These are phyloP conservation scores for Chaetoceros muelleri DNA, from an alignment of 108 stramenopile genomes.

Conservation along the genomic window DNA sequence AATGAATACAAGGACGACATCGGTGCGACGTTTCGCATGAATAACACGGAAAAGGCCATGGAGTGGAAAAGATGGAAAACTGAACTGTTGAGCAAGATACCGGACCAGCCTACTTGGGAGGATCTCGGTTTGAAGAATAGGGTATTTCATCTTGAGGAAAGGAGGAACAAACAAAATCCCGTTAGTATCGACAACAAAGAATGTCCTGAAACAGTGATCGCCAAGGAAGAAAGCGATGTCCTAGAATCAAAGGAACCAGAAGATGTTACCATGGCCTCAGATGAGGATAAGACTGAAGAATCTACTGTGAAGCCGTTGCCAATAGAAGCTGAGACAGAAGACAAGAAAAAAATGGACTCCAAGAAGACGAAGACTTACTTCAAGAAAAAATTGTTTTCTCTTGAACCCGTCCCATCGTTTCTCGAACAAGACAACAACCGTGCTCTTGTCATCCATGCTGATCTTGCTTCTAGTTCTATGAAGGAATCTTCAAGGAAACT, in stretches of 20 bases:
- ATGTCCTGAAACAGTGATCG: not conserved
- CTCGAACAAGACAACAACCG: constrained; percentile 51
- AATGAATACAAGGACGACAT: constrained; percentile 22
- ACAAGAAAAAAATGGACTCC: constrained; percentile 7
- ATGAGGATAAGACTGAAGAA: not conserved
- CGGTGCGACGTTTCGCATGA: constrained; percentile 20
- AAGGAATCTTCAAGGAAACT: constrained; percentile 16
- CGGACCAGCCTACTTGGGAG: constrained; percentile 57
- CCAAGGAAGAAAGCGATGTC: not conserved
- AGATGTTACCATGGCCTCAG: not conserved
- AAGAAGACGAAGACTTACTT: constrained; percentile 3
- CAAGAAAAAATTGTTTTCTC: constrained; percentile 39
- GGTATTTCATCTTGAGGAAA: constrained; percentile 50
- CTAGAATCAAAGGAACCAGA: not conserved
- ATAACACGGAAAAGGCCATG: constrained; percentile 26
- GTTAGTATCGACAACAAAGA: not conserved
- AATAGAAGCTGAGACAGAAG: constrained; percentile 4
- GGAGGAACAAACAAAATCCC: constrained; percentile 22
- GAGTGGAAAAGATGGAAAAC: constrained; percentile 60
- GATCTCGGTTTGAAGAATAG: constrained; percentile 46
- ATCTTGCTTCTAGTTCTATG: constrained; percentile 22
- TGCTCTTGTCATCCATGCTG: constrained; percentile 39
- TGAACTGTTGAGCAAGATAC: constrained; percentile 39
- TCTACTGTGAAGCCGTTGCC: not conserved
- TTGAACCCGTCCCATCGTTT: constrained; percentile 59